A percentile compares a stretch with the other conserved stretches of the same genome.
phyloP scores from a whole-genome alignment of 2,329 filamentous ascomycete genomes.

The Monilinia fructicola region DNA sequence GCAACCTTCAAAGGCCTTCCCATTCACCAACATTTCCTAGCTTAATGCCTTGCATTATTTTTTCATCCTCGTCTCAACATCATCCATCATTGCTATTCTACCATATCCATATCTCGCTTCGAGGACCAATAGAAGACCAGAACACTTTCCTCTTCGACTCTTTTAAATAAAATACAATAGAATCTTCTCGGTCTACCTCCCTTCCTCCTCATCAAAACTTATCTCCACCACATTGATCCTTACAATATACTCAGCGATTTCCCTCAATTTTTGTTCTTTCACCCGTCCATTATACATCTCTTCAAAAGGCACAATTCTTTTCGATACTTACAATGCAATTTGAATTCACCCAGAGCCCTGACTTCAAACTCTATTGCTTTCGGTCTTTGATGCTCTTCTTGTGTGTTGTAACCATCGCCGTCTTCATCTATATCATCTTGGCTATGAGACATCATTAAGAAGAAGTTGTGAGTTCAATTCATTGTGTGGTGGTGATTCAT shows the following conservation, averaged over 20 bases:
- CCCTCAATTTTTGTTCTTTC: not conserved
- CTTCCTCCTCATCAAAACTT: not conserved
- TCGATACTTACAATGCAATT: conserved; percentile 1
- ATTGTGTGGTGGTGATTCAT: not conserved
- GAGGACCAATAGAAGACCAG: not conserved
- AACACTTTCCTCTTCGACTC: not conserved
- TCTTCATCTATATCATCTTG: not conserved
- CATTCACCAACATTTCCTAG: not conserved
- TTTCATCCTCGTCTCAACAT: not conserved
- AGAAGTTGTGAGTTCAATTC: not conserved
- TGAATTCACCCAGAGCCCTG: not conserved
- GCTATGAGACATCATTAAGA: not conserved
- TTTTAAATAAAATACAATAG: not conserved
- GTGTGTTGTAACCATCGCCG: not conserved
- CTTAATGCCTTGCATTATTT: not conserved
- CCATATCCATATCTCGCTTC: not conserved
- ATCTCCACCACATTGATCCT: not conserved
- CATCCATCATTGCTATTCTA: not conserved
- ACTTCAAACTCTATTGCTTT: not conserved
- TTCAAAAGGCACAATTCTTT: not conserved
- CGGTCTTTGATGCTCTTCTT: not conserved
- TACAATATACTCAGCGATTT: not conserved
- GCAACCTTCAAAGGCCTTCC: not conserved
- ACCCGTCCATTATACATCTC: not conserved
- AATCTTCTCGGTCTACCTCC: not conserved